A percentile compares a stretch with the other conserved stretches of the same genome.
Conservation (phyloP, 2,329 filamentous ascomycete species). For the Trichoderma sp. region DNA sequence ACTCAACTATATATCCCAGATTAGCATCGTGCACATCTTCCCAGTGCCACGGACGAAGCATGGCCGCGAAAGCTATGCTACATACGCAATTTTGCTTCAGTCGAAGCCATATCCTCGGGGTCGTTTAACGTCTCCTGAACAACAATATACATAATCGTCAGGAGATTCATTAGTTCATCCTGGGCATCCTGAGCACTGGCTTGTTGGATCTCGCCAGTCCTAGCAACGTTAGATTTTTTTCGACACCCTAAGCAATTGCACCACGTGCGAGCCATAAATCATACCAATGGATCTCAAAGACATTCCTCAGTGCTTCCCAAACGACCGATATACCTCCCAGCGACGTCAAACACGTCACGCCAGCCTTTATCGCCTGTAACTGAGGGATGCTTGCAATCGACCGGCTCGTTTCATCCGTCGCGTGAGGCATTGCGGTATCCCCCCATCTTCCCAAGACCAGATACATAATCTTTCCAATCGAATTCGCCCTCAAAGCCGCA, state of each 20-base stretch:
- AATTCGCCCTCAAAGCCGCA: conserved; percentile 47
- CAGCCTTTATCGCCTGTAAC: conserved; percentile 57
- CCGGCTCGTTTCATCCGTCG: conserved; percentile 40
- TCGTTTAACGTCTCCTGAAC: conserved; percentile 57
- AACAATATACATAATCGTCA: conserved; percentile 60
- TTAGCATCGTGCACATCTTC: conserved; percentile 11
- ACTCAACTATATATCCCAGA: conserved; percentile 41
- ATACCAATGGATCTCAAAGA: conserved; percentile 55
- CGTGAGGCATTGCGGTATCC: conserved; percentile 57
- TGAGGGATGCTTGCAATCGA: conserved; percentile 55
- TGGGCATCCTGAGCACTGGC: conserved; percentile 50
- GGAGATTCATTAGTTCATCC: conserved; percentile 60
- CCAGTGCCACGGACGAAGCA: not conserved
- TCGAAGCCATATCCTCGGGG: conserved; percentile 45
- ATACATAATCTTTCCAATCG: conserved; percentile 58
- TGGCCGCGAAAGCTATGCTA: conserved; percentile 19
- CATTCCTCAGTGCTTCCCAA: conserved; percentile 49
- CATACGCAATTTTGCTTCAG: conserved; percentile 52
- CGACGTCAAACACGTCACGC: conserved; percentile 50
- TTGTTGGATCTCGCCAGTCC: conserved; percentile 47
- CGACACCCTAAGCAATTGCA: not conserved
- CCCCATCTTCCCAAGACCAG: conserved; percentile 68
- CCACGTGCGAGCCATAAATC: conserved; percentile 21
- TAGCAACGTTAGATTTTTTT: conserved; percentile 32
- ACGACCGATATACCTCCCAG: conserved; percentile 50